These are phyloP conservation scores for Macaranga tanarius DNA, from an alignment of 441 rosid species.

Conservation along the genomic window DNA sequence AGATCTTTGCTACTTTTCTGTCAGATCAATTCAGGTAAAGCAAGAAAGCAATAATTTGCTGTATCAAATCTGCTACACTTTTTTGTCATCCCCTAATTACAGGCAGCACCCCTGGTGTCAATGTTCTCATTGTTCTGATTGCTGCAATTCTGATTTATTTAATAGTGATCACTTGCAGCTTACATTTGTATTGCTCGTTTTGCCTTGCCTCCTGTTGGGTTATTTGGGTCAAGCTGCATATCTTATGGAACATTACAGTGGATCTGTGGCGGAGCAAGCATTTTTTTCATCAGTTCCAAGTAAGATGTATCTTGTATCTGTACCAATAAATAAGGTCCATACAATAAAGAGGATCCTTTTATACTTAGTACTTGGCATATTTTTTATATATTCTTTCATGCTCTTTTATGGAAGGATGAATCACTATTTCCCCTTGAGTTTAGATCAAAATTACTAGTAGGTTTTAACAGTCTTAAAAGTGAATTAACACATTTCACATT, in stretches of 20 bases:
- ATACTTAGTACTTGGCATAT: not conserved
- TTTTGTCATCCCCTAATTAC: conserved; percentile 4
- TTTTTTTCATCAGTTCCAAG: conserved; percentile 94
- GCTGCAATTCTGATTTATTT: conserved; percentile 36
- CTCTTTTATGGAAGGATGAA: not conserved
- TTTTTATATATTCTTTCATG: too few relatives aligned
- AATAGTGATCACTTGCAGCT: conserved; percentile 71
- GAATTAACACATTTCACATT: too few relatives aligned
- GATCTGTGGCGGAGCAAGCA: conserved; percentile 47
- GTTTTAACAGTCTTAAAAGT: not conserved
- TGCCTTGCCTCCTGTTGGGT: conserved; percentile 94
- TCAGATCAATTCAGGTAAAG: conserved; percentile 90
- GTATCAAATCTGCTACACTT: conserved; percentile 2
- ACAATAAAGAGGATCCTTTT: not conserved
- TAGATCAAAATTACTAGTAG: not conserved
- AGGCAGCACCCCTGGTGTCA: conserved; percentile 14
- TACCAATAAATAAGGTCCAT: conserved; percentile 5
- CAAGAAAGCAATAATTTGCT: conserved; percentile 23
- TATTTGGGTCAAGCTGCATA: conserved; percentile 99
- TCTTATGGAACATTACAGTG: conserved; percentile 62
- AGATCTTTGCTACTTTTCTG: conserved; percentile 98
- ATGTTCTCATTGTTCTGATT: conserved; percentile 17
- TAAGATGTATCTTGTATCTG: conserved; percentile 38
- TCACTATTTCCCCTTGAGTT: not conserved
- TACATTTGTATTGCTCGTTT: conserved; percentile 88